Percentiles rank a stretch among this genome's conserved stretches.
Conservation (phyloP, 164 flowering plant species). For the Houttuynia cordata region DNA sequence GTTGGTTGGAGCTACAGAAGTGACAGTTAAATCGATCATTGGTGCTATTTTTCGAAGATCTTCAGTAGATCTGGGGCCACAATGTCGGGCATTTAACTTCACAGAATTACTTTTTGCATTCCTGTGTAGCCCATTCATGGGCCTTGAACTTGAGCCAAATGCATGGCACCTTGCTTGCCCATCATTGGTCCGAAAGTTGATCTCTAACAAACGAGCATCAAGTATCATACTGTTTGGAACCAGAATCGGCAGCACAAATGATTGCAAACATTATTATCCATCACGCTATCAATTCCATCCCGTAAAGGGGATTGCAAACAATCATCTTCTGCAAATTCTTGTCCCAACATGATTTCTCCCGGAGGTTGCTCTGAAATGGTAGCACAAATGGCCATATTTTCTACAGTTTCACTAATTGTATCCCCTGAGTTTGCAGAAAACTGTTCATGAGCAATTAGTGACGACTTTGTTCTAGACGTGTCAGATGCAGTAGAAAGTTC, state of each 20-base stretch:
- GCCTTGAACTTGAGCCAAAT: conserved; percentile 26
- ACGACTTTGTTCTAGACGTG: conserved; percentile 21
- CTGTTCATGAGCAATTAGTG: conserved; percentile 26
- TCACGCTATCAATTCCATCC: conserved; percentile 28
- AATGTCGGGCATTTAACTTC: conserved; percentile 34
- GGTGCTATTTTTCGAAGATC: conserved; percentile 32
- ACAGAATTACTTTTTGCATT: conserved; percentile 28
- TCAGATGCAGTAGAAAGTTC: conserved; percentile 18
- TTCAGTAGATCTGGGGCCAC: conserved; percentile 37
- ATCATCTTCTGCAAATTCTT: conserved; percentile 8
- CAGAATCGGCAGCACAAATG: conserved; percentile 16
- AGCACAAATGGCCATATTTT: conserved; percentile 9
- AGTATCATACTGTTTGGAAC: conserved; percentile 37
- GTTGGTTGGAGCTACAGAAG: conserved; percentile 51
- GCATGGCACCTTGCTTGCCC: conserved; percentile 27
- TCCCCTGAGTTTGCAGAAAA: conserved; percentile 26
- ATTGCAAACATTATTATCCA: conserved; percentile 30
- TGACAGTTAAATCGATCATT: conserved; percentile 45
- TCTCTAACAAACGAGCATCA: conserved; percentile 18
- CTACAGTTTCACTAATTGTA: conserved; percentile 36
- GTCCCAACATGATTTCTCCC: conserved; percentile 6
- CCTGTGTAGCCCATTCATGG: conserved; percentile 32
- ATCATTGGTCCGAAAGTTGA: conserved; percentile 19
- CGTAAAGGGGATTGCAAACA: conserved; percentile 9
- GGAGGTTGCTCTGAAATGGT: conserved; percentile 24